Evolutionary conservation across 495 filamentous ascomycete species (phyloP), one percentile per base, ranked within the genome.

Genomic region (Penicillium flavigenum): DNA sequence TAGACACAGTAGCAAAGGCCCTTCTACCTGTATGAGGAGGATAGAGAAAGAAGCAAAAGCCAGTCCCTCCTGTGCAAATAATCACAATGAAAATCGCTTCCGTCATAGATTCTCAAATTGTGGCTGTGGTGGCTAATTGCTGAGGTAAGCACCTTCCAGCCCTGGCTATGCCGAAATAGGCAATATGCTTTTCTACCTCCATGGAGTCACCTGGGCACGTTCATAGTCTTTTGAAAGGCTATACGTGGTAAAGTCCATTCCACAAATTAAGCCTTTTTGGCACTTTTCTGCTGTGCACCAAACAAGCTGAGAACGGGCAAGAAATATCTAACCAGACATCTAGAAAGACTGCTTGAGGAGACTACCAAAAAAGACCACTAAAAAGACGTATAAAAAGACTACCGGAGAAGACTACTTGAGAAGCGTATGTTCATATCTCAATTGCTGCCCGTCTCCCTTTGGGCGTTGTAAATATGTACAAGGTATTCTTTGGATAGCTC

Each of bases 31-130:
- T 24, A 31, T 20, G 31, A 58, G 44, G 43, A 42, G 45, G 55
- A 58, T 34, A 57, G 31, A 61, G 45, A 61, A 46, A 57, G 47
- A 54, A 36, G 14, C 27, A 45, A 55, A 50, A 31, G 41, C 54
- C 26, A 51, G 41, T 51, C 39, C 27, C 56, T 42, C 51, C 49
- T 51, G 44, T 52, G 49, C 49, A 52, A 52, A 50, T 55, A 64
- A 64, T 61, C 48, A 54, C 56, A 53, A 61, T 47, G 54, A 63
- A 66, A 67, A 59, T 64, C 57, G 59, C 53, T 59, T 62, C 61
- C 66, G 66, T 69, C 66, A 69, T 69, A 44, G 57, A 64, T 12
- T 34, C 9, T 0, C 12, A 14, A 11, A 11, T 34, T 59, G 66
- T 66, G 65, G 65, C 65, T 58, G 52, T 51, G 49, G 57, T 67